phyloP scores from a whole-genome alignment of 2,329 filamentous ascomycete genomes.

The Fusarium mangiferae region DNA sequence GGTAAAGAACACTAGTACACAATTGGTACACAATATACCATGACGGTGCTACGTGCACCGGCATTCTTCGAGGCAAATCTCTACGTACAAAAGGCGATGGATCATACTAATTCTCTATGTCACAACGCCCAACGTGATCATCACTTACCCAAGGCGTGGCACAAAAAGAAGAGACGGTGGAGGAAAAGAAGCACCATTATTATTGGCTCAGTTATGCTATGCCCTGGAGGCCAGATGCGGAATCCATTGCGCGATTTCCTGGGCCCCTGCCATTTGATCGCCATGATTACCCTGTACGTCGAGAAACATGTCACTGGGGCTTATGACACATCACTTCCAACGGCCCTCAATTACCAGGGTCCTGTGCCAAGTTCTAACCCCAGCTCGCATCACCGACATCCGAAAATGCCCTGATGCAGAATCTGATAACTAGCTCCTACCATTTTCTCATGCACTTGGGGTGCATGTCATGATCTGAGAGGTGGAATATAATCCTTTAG shows the following conservation, averaged over 20 bases:
- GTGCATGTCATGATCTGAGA: too few relatives aligned
- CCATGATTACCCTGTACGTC: not conserved
- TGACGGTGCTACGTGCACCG: too few relatives aligned
- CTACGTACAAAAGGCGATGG: not conserved
- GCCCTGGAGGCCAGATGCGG: not conserved
- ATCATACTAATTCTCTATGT: not conserved
- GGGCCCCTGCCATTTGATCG: not conserved
- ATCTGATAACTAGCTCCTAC: accelerated
- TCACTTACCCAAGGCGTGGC: not conserved
- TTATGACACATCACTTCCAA: not conserved
- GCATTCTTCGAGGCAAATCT: not conserved
- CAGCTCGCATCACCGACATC: not conserved
- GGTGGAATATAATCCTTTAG: too few relatives aligned
- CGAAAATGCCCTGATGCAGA: not conserved
- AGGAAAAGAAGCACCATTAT: not conserved
- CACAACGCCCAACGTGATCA: not conserved
- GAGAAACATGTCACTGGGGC: not conserved
- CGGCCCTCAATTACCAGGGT: not conserved
- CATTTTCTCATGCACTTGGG: not conserved
- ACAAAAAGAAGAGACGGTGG: too few relatives aligned
- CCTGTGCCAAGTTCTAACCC: not conserved
- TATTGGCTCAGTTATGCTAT: not conserved
- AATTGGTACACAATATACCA: too few relatives aligned
- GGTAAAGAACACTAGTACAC: not conserved
- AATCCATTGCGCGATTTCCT: not conserved